These are phyloP conservation scores for Amylocystis lapponica DNA, from an alignment of 768 basidiomycete genomes.

Conservation along the genomic window DNA sequence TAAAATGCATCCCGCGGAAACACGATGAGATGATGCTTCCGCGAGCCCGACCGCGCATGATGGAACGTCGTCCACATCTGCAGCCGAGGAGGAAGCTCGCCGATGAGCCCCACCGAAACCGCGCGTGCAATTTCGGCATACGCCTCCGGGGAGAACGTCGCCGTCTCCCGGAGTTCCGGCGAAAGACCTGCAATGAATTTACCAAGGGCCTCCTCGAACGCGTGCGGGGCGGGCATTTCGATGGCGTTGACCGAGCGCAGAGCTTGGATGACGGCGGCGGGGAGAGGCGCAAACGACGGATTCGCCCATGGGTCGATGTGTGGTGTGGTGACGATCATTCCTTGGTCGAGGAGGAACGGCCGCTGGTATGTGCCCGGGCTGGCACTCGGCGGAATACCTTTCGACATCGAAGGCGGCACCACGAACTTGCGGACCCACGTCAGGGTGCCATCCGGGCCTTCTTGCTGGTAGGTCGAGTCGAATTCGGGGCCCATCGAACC, in stretches of 20 bases:
- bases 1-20: conserved; percentile 57
- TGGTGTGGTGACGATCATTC: conserved; percentile 33
- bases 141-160: conserved; percentile 46
- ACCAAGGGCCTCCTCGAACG: conserved; percentile 45
- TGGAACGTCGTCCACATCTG: conserved; percentile 54
- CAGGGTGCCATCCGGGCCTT: conserved; percentile 32
- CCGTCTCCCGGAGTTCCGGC: conserved; percentile 53
- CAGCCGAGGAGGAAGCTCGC: conserved; percentile 32
- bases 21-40: conserved; percentile 50
- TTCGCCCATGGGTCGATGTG: conserved; percentile 56
- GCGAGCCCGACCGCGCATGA: conserved; percentile 56
- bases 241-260: conserved; percentile 47
- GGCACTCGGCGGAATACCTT: background rate
- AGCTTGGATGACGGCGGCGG: conserved; percentile 47
- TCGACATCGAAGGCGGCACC: conserved; percentile 1
- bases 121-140: conserved; percentile 49
- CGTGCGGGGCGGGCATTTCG: conserved; percentile 54
- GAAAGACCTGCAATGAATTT: conserved; percentile 47
- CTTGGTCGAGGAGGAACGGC: conserved; percentile 30
- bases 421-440: conserved; percentile 27
- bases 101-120: conserved; percentile 32
- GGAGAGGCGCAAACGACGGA: conserved; percentile 54
- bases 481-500: conserved; percentile 16
- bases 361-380: conserved; percentile 20
- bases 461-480: conserved; percentile 15